Conservation (phyloP, 140 eudicot species). For the Anethum foeniculum region DNA sequence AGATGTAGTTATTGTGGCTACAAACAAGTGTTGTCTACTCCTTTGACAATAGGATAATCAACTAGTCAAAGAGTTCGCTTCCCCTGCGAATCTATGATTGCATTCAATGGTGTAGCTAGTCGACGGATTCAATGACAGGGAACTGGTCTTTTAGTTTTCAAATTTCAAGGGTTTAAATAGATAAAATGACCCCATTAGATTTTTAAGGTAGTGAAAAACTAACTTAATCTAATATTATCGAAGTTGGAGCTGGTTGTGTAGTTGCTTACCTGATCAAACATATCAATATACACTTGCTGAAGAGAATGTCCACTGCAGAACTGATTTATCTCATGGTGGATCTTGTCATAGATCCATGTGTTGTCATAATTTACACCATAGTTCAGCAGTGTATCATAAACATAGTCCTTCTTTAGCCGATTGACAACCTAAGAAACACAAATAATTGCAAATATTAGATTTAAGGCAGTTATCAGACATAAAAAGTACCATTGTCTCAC, state of each 20-base stretch:
- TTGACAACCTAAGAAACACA: conserved; percentile 62
- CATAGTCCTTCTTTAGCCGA: conserved; percentile 64
- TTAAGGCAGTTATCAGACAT: background rate
- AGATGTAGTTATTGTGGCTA: background rate
- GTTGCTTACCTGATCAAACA: conserved; percentile 88
- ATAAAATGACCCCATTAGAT: background rate
- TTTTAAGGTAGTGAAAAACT: background rate
- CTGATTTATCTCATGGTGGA: conserved; percentile 96
- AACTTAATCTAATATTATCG: background rate
- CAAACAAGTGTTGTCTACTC: background rate
- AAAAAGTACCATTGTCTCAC: background rate
- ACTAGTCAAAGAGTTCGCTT: background rate
- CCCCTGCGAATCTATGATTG: no score
- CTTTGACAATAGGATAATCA: background rate
- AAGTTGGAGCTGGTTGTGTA: background rate
- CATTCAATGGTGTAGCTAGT: no score
- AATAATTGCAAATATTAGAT: background rate
- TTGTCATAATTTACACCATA: conserved; percentile 91
- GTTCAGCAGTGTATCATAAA: conserved; percentile 70
- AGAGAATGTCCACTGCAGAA: conserved; percentile 91
- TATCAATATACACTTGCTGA: conserved; percentile 93
- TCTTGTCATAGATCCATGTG: conserved; percentile 97
- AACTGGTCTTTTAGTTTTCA: background rate
- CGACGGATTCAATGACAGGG: no score
- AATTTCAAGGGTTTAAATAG: background rate